Evolutionary conservation across 306 rosid genomes (phyloP), one percentile per base, ranked within the genome.

Genomic region (Argentina anserina): DNA sequence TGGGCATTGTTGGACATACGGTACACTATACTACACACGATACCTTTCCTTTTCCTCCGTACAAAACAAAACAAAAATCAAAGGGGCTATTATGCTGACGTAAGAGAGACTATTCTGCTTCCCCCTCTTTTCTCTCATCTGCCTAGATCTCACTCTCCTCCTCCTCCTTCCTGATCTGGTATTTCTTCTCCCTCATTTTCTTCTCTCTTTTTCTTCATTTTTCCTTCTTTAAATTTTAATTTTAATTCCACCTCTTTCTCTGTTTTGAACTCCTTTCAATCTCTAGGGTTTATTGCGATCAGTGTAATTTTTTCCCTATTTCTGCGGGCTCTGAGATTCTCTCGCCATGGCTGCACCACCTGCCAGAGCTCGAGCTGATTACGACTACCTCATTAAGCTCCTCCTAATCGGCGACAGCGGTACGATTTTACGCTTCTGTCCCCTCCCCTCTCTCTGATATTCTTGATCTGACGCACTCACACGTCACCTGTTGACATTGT

Each of bases 351-450:
- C 87, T 73, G 83, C 87, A 79, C 97, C 93, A 67, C 98, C 98
- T 45, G 96, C 90, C 7, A 82, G 98, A 87, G 98, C 97, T 75
- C 95, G 98, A 65, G 97, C 98, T 67, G 98, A 92, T 87, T 90
- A 92, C 74, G 98, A 92, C 84, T 92, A 87, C 70, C 98, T 92
- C 61, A 88, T 92, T 69, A 92, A 92, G 84, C 98, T 92, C 79
- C 97, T 92, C 50, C 87, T 92, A 74, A 92, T 92, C 85, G 98
- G 98, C 83, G 98, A 93, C 72, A 93, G 98, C 86, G 98, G 98
- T 92, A 80, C 71, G 74, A n/a, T 84, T 63, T 77, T 70, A 33
- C 73, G 5, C 37, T 71, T 58, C 10, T 55, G 23, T n/a, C n/a
- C 61, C 65, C 36, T 12, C 25, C 10, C 2, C 25, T 15, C 50